Evolutionary conservation across 1,284 basidiomycete genomes (phyloP), one percentile per base, ranked within the genome.

Genomic region (Retiboletus fuscus): DNA sequence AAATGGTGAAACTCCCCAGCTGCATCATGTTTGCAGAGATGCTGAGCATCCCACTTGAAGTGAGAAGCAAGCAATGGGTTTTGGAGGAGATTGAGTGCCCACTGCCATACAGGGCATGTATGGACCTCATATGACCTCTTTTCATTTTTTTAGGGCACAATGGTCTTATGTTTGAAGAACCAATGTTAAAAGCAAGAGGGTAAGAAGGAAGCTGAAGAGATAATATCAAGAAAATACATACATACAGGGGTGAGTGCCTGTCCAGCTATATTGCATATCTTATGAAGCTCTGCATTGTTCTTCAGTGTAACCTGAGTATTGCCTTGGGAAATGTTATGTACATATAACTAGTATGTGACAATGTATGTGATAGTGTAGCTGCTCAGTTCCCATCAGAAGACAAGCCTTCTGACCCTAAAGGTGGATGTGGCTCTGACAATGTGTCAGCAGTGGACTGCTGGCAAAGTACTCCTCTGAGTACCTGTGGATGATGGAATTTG

Each of bases 1-100:
- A 55, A 55, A 22, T 26, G 53, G 13, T 55, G n/a, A 30, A 28
- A 55, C 28, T 8, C 26, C n/a, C 28, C n/a, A n/a, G n/a, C 26
- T 28, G 73, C 75, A 68, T 81, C 69, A 28, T 67, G 76, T 44
- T 77, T 79, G 66, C 66, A 80, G 3, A 78, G 46, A 24, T 55
- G 60, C 20, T 74, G 67, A 10, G 64, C 77, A 74, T 82, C 79
- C 78, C 79, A 83, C 4, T 63, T 64, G 30, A 82, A 78, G 55
- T 78, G 73, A 0, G 75, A 76, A 2, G 72, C 70, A 11, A 71
- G 62, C 4, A 58, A 16, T 7, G 55, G 70, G n/a, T 71, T 60
- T 15, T 61, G 22, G 20, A 71, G 39, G 18, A 71, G 41, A 57
- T 71, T 57, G n/a, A 71, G 43, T 5, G 63, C 70, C 69, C 69